These are phyloP conservation scores for Terfezia boudieri DNA, from an alignment of 495 filamentous ascomycete genomes.

Conservation along the genomic window DNA sequence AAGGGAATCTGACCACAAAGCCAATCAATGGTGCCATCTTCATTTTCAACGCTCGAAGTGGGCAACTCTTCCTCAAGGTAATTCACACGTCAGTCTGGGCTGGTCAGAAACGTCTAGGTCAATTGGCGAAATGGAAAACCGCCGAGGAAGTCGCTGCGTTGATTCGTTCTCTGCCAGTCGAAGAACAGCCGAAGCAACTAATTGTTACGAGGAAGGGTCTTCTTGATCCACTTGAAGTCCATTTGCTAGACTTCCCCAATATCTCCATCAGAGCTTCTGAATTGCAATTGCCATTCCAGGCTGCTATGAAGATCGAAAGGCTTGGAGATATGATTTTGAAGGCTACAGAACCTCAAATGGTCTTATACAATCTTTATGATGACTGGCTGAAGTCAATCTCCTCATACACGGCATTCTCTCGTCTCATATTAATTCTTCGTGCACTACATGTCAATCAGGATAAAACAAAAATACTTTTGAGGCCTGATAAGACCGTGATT, in stretches of 20 bases:
- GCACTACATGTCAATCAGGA: slow-evolving; percentile 95
- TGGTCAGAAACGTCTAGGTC: slow-evolving; percentile 95
- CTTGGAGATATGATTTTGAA: slow-evolving; percentile 97
- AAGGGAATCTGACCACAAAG: slow-evolving; percentile 97
- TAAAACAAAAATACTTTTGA: slow-evolving; percentile 89
- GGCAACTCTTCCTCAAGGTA: slow-evolving; percentile 96
- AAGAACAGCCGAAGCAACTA: slow-evolving; percentile 97
- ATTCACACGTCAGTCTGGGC: slow-evolving; percentile 99
- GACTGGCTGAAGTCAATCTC: slow-evolving; percentile 98
- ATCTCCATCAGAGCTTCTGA: slow-evolving; percentile 98
- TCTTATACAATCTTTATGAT: slow-evolving; percentile 96
- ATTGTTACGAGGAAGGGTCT: slow-evolving; percentile 97
- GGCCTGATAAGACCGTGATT: slow-evolving; percentile 97
- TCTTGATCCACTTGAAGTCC: slow-evolving; percentile 91
- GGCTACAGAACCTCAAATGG: slow-evolving; percentile 97
- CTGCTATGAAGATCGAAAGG: slow-evolving; percentile 99
- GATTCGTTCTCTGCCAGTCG: slow-evolving; percentile 87
- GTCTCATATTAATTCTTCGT: slow-evolving; percentile 81
- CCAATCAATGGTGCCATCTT: slow-evolving; percentile 99
- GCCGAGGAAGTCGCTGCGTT: slow-evolving; percentile 98
- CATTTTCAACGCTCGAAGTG: slow-evolving; percentile 97
- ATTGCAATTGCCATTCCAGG: slow-evolving; percentile 94
- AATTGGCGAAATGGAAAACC: slow-evolving; percentile 99
- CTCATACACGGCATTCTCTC: slow-evolving; percentile 95
- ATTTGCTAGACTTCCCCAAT: slow-evolving; percentile 94